Evolutionary conservation across 768 basidiomycete genomes (phyloP).

Genomic region (Sporobolomyces phaffii): DNA sequence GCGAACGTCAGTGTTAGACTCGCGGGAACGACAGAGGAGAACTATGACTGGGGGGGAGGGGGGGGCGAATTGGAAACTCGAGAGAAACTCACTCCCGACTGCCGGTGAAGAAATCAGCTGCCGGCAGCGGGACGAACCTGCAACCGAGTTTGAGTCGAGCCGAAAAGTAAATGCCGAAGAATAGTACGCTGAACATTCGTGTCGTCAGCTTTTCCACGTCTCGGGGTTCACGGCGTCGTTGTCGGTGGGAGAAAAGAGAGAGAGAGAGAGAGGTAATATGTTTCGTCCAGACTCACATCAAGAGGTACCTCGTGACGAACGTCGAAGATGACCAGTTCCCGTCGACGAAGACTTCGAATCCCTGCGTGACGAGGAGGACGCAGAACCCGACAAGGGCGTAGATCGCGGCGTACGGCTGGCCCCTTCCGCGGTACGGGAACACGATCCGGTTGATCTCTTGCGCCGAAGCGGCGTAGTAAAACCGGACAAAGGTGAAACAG

Average conservation of each 20-base stretch:
- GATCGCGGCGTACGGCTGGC: slow-evolving; percentile 13
- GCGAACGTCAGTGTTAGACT: no score
- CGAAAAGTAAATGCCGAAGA: slow-evolving; percentile 9
- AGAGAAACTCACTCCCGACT: slow-evolving; percentile 9
- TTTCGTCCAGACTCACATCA: slow-evolving; percentile 21
- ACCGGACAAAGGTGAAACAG: slow-evolving; percentile 27
- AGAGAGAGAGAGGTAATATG: no score
- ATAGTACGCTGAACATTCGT: slow-evolving; percentile 5
- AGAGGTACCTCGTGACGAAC: slow-evolving; percentile 19
- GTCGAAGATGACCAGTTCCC: background rate
- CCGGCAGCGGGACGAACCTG: background rate
- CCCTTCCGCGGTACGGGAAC: slow-evolving; percentile 10
- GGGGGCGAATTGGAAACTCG: no score
- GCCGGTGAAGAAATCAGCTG: slow-evolving; percentile 17
- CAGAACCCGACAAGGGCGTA: slow-evolving; percentile 9
- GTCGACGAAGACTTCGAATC: slow-evolving; percentile 17
- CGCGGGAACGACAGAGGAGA: no score
- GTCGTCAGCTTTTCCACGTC: no score
- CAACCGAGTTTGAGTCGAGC: background rate
- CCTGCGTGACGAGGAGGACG: slow-evolving; percentile 10
- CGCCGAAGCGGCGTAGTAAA: slow-evolving; percentile 9
- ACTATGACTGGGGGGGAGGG: no score
- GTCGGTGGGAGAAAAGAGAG: no score
- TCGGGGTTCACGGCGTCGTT: no score
- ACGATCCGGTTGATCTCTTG: slow-evolving; percentile 11